Percentiles rank a stretch among this genome's conserved stretches.
phyloP scores from a whole-genome alignment of 768 basidiomycete genomes.

The Lentinus brumalis region DNA sequence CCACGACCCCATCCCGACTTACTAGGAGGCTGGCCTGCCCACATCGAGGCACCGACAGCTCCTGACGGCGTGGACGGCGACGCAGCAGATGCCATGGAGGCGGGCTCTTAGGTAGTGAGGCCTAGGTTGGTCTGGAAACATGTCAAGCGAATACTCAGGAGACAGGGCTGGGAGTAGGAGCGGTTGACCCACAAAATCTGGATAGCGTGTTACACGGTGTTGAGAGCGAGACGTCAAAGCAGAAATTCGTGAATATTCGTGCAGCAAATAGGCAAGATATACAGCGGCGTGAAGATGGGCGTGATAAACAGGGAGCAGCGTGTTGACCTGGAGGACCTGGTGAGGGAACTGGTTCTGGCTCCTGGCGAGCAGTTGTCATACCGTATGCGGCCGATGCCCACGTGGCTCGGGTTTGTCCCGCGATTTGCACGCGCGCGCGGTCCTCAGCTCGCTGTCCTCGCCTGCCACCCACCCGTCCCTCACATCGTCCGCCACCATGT shows the following conservation, averaged over 20 bases:
- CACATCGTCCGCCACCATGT: constrained; percentile 46
- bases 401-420: constrained; percentile 11
- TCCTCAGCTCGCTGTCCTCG: neutral
- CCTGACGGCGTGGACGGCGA: constrained; percentile 20
- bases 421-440: constrained; percentile 1
- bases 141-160: constrained; percentile 8
- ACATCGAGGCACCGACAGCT: constrained; percentile 24
- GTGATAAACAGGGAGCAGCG: constrained; percentile 7
- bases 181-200: constrained; percentile 8
- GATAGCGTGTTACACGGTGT: neutral
- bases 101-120: constrained; percentile 1
- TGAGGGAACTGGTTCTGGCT: constrained; percentile 13
- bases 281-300: constrained; percentile 8
- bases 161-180: neutral
- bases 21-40: constrained; percentile 23
- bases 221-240: neutral
- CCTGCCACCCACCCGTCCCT: neutral
- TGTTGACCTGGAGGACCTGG: constrained; percentile 10
- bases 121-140: constrained; percentile 1
- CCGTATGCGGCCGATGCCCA: constrained; percentile 12
- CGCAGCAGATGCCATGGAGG: constrained; percentile 26
- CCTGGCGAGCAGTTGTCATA: neutral
- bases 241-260: constrained; percentile 4
- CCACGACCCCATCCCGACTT: constrained; percentile 22
- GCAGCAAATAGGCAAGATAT: constrained; percentile 2